Conservation (phyloP, 352 stramenopile species). For the Phytophthora sp. region DNA sequence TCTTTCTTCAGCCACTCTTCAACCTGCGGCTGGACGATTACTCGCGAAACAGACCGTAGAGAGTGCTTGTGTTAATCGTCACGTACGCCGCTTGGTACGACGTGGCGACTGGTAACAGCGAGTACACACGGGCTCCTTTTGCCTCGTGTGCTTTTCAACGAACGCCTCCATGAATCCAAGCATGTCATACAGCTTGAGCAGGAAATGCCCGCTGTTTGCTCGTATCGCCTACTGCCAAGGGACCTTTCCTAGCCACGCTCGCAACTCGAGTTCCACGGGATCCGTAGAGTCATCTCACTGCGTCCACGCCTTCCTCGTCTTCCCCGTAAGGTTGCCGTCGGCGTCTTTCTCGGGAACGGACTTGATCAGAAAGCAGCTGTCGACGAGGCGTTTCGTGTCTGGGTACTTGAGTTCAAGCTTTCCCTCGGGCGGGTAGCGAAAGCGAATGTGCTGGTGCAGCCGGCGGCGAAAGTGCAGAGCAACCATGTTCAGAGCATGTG, state of each 20-base stretch:
- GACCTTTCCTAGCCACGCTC: not conserved
- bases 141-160: too few species aligned
- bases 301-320: not conserved
- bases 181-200: not conserved
- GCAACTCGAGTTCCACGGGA: not conserved
- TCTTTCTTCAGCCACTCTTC: too few species aligned
- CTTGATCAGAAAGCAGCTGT: not conserved
- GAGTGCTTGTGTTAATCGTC: too few species aligned
- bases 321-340: not conserved
- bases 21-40: too few species aligned
- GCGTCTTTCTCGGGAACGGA: not conserved
- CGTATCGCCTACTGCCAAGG: slow-evolving; percentile 3
- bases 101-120: too few species aligned
- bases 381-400: not conserved
- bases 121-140: too few species aligned
- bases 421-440: not conserved
- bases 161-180: too few species aligned
- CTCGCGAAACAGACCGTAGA: too few species aligned
- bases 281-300: not conserved
- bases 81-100: too few species aligned
- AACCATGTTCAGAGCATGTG: not conserved
- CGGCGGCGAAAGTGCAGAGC: not conserved
- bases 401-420: not conserved
- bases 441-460: not conserved
- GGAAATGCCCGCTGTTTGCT: not conserved